Evolutionary conservation across 331 rosid species (phyloP), one percentile per base, ranked within the genome.

Genomic region (Telfairia occidentalis): DNA sequence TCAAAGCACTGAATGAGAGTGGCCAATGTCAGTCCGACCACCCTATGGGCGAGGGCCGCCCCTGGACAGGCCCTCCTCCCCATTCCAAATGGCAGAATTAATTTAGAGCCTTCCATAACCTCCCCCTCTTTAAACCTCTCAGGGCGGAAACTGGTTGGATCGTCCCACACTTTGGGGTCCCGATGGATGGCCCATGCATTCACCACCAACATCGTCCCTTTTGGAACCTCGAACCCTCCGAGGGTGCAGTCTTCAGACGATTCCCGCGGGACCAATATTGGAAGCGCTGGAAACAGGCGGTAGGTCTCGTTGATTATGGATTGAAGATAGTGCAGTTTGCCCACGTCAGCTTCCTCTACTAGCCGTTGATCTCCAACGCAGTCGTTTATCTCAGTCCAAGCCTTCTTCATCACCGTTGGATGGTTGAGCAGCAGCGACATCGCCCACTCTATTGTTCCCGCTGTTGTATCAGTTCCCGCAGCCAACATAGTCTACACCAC

Each of bases 61-160:
- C 89, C 89, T 0, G 89, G 84, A 60, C 89, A 87, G 15, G 81
- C 83, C 35, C 87, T 8, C 30, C 91, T 79, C 67, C 91, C 91
- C 7, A 40, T 38, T 3, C 91, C 89, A 23, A 87, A 87, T 35
- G 89, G 85, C 70, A 87, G 34, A n/a, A n/a, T n/a, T 38, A 83
- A 24, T 32, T 77, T 82, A 19, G 66, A 80, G 0, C 52, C 53
- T 28, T 38, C 82, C 26, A 32, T 19, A 2, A 0, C 16, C 1
- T 65, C 40, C 11, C 37, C 37, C 1, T 29, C 66, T 63, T 61
- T 45, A 55, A 84, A 81, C 67, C 85, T 76, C 73, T 84, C 85
- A 23, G 87, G 85, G 35, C 34, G 46, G 30, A 84, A 81, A 15
- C 46, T n/a, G 1, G 50, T 42, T 0, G 87, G 87, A 24, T 78